Conservation (phyloP, 441 rosid genomes). For the Adansonia gregorii region DNA sequence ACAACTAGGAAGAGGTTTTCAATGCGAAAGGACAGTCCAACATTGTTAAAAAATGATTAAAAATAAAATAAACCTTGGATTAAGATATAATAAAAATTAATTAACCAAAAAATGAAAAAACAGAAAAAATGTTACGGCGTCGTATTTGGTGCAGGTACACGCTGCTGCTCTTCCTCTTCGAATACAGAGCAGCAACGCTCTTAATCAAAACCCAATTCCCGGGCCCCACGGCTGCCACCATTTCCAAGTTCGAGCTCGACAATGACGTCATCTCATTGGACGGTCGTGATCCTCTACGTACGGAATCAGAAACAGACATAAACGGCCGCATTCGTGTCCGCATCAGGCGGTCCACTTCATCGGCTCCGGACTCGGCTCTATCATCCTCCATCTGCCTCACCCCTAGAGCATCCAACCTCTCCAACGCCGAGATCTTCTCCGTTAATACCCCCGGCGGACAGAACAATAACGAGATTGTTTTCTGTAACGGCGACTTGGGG, state of each 20-base stretch:
- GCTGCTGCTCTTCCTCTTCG: constrained; percentile 67
- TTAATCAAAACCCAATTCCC: constrained; percentile 68
- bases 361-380: constrained; percentile 60
- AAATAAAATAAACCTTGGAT: neutral
- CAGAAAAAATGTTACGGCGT: neutral
- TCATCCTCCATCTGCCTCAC: constrained; percentile 65
- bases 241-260: constrained; percentile 60
- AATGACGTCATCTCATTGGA: constrained; percentile 75
- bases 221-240: constrained; percentile 63
- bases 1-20: neutral
- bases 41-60: neutral
- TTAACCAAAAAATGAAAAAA: neutral
- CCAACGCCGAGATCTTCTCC: constrained; percentile 80
- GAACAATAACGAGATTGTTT: constrained; percentile 43
- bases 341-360: constrained; percentile 76
- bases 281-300: constrained; percentile 68
- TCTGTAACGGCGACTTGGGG: constrained; percentile 54
- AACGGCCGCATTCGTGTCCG: constrained; percentile 63
- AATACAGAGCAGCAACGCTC: constrained; percentile 64
- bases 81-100: neutral
- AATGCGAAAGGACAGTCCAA: neutral
- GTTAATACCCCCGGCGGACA: constrained; percentile 60
- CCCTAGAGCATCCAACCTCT: constrained; percentile 74
- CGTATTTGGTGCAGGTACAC: constrained; percentile 54
- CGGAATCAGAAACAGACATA: constrained; percentile 66